These are phyloP conservation scores for Dipodascopsis uninucleata DNA, from an alignment of 805 yeast genomes.

Conservation along the genomic window DNA sequence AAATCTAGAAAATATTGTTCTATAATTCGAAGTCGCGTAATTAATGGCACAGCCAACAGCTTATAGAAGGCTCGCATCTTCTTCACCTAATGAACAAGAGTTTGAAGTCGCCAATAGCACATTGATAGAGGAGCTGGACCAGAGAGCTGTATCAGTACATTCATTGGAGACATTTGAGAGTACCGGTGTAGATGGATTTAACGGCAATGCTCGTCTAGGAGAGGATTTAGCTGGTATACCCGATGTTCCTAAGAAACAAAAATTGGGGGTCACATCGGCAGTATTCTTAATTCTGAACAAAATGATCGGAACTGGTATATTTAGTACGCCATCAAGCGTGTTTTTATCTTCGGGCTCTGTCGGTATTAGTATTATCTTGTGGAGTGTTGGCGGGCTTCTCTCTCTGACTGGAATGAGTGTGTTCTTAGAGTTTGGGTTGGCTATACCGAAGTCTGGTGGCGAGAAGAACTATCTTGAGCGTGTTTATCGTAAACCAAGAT, in stretches of 20 bases:
- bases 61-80: no score
- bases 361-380: constrained; percentile 52
- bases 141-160: no score
- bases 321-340: constrained; percentile 63
- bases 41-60: no score
- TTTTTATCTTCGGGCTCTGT: constrained; percentile 56
- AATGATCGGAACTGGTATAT: constrained; percentile 73
- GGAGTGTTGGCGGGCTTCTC: constrained; percentile 61
- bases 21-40: no score
- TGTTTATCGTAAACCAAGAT: constrained; percentile 52
- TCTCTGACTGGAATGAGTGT: constrained; percentile 54
- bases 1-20: no score
- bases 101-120: no score
- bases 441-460: constrained; percentile 64
- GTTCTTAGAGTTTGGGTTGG: constrained; percentile 62
- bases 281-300: constrained; percentile 54
- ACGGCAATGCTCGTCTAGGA: constrained; percentile 11
- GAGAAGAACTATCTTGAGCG: constrained; percentile 64
- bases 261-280: constrained; percentile 37
- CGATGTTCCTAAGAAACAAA: constrained; percentile 1
- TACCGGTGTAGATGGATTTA: not conserved
- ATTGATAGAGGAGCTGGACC: no score
- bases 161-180: no score
- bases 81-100: no score
- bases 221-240: constrained; percentile 20